These are phyloP conservation scores for Pythium insidiosum DNA, from an alignment of 352 stramenopile genomes.

Conservation along the genomic window DNA sequence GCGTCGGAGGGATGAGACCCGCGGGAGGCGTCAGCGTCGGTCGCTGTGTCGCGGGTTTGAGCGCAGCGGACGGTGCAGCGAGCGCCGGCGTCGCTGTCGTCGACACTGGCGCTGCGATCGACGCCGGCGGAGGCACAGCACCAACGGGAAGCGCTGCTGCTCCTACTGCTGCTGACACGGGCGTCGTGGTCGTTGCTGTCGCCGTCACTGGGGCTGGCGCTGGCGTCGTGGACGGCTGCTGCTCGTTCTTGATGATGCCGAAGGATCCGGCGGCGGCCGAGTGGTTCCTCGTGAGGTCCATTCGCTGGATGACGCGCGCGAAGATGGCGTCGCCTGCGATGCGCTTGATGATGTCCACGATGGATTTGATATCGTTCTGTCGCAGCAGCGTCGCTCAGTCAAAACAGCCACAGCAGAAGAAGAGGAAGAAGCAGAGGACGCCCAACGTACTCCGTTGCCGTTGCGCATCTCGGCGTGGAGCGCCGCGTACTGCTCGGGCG, in stretches of 20 bases:
- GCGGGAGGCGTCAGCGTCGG: too few species aligned
- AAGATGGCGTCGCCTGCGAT: constrained; percentile 78
- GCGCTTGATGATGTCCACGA: constrained; percentile 85
- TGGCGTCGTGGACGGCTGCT: background rate
- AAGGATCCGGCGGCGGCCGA: constrained; percentile 23
- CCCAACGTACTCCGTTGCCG: constrained; percentile 50
- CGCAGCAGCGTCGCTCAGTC: background rate
- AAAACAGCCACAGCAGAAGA: background rate
- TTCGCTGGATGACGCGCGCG: constrained; percentile 74
- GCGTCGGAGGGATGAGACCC: constrained; percentile 9
- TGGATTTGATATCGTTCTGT: constrained; percentile 83
- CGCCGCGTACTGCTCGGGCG: constrained; percentile 70
- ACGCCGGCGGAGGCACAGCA: too few species aligned
- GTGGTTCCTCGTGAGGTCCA: constrained; percentile 65
- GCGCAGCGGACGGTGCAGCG: background rate
- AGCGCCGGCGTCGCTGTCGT: background rate
- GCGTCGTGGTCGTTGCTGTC: background rate
- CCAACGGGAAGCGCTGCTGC: too few species aligned
- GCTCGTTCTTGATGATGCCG: constrained; percentile 19
- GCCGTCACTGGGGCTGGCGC: background rate
- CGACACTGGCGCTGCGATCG: background rate
- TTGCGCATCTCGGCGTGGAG: constrained; percentile 81
- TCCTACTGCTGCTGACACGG: too few species aligned
- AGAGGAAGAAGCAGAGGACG: background rate
- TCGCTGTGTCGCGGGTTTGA: constrained; percentile 12